phyloP scores from a whole-genome alignment of 78 protist species.

The Emiliania huxleyi region DNA sequence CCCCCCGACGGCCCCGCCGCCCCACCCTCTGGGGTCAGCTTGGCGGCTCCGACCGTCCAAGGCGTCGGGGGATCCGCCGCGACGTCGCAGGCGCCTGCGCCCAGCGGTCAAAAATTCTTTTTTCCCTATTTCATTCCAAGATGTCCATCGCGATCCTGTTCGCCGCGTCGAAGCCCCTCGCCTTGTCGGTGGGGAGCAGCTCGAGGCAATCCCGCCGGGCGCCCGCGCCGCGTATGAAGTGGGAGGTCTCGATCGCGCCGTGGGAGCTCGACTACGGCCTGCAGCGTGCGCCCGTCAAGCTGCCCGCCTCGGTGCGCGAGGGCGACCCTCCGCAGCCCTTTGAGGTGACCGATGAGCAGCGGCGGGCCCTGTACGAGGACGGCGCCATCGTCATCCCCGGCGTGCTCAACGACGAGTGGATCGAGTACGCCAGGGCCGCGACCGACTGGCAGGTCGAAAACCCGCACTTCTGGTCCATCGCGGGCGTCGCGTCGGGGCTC shows the following conservation, averaged over 20 bases:
- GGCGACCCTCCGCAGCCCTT: not conserved
- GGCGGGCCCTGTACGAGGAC: not conserved
- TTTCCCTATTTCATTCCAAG: no score
- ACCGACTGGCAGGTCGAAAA: slow-evolving; percentile 23
- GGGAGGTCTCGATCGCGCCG: not conserved
- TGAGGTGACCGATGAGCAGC: not conserved
- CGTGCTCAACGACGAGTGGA: slow-evolving; percentile 3
- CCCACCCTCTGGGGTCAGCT: no score
- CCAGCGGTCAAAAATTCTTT: no score
- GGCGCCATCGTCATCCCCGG: slow-evolving; percentile 33
- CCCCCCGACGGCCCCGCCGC: no score
- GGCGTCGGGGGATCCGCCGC: no score
- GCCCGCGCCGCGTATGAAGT: not conserved
- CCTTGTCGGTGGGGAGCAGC: no score
- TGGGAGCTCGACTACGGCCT: not conserved
- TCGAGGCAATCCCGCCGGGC: no score
- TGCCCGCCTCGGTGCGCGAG: not conserved
- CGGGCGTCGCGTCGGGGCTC: slow-evolving; percentile 52
- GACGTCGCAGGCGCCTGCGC: no score
- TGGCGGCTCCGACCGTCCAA: no score
- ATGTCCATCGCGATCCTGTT: no score
- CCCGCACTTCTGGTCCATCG: slow-evolving; percentile 45
- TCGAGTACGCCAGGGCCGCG: slow-evolving; percentile 9
- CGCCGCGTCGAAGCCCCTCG: no score
- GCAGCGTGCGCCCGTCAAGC: not conserved